Percentiles rank a stretch among this genome's conserved stretches.
Conservation (phyloP, 2,329 filamentous ascomycete species). For the Cladosporium colombiae region DNA sequence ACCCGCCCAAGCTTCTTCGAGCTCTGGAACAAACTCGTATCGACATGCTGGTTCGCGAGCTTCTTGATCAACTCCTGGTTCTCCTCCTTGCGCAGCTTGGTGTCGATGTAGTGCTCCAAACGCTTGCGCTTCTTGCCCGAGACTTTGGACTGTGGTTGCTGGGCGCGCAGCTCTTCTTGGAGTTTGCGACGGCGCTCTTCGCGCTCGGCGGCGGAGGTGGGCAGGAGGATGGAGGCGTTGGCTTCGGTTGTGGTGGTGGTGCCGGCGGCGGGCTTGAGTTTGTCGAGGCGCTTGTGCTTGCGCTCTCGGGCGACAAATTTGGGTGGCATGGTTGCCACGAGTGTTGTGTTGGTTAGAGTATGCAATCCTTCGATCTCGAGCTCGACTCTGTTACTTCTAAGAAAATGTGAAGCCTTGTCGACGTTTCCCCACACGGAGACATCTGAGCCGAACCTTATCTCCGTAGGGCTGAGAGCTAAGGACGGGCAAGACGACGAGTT, state of each 20-base stretch:
- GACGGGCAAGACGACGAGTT: too few relatives aligned
- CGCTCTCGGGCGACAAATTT: slow-evolving; percentile 58
- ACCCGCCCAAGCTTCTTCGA: slow-evolving; percentile 73
- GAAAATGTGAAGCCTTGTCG: slow-evolving; percentile 17
- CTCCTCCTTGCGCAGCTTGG: slow-evolving; percentile 92
- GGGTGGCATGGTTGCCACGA: slow-evolving; percentile 38
- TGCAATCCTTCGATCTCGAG: background rate
- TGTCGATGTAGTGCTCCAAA: slow-evolving; percentile 75
- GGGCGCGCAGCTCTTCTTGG: slow-evolving; percentile 55
- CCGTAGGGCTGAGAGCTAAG: slow-evolving; percentile 4
- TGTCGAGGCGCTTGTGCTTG: slow-evolving; percentile 65
- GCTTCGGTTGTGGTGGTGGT: slow-evolving; percentile 47
- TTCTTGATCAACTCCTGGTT: slow-evolving; percentile 81
- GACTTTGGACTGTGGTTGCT: slow-evolving; percentile 57
- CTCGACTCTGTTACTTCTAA: background rate
- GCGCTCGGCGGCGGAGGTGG: slow-evolving; percentile 54
- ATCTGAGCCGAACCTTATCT: slow-evolving; percentile 7
- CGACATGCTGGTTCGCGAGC: slow-evolving; percentile 74
- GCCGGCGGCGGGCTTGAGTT: slow-evolving; percentile 41
- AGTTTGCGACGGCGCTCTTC: slow-evolving; percentile 55
- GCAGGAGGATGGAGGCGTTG: slow-evolving; percentile 53
- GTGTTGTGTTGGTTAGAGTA: background rate
- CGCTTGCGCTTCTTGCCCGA: slow-evolving; percentile 67
- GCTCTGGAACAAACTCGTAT: slow-evolving; percentile 79
- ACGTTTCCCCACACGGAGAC: slow-evolving; percentile 3